Evolutionary conservation across 257 asterid genomes (phyloP).

Genomic region (Capsicum chinense): DNA sequence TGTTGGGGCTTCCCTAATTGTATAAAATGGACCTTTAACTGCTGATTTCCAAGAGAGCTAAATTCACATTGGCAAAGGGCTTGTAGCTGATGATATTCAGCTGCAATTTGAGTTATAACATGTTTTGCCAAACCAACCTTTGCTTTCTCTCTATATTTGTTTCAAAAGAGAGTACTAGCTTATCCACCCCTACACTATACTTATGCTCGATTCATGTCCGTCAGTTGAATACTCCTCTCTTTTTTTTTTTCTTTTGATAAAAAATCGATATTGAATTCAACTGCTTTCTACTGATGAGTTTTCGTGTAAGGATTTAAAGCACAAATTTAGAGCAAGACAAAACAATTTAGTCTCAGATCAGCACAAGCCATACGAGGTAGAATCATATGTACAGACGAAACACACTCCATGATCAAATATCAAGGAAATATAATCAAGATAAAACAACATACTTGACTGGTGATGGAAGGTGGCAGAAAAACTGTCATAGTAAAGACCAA

Average conservation of each 20-base stretch:
- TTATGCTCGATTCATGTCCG: no score
- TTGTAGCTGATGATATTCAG: not conserved
- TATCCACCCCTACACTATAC: not conserved
- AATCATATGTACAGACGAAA: not conserved
- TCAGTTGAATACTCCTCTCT: no score
- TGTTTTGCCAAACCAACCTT: not conserved
- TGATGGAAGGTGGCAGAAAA: not conserved
- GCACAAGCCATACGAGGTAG: not conserved
- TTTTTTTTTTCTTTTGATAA: not conserved
- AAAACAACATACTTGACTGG: not conserved
- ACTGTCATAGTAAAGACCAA: not conserved
- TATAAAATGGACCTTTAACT: not conserved
- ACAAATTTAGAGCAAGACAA: not conserved
- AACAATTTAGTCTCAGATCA: not conserved
- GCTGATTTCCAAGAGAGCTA: not conserved
- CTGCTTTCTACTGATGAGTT: not conserved
- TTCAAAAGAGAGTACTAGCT: not conserved
- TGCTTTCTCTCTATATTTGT: not conserved
- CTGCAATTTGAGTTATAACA: not conserved
- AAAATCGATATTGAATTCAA: not conserved
- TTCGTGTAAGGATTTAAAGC: not conserved
- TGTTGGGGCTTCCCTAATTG: not conserved
- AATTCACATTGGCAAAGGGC: not conserved
- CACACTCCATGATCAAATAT: not conserved
- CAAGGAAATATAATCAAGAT: constrained; percentile 9